Percentiles rank a stretch among this genome's conserved stretches.
These are phyloP conservation scores for Fraxinus nigra DNA, from an alignment of 305 asterid genomes.

Conservation along the genomic window DNA sequence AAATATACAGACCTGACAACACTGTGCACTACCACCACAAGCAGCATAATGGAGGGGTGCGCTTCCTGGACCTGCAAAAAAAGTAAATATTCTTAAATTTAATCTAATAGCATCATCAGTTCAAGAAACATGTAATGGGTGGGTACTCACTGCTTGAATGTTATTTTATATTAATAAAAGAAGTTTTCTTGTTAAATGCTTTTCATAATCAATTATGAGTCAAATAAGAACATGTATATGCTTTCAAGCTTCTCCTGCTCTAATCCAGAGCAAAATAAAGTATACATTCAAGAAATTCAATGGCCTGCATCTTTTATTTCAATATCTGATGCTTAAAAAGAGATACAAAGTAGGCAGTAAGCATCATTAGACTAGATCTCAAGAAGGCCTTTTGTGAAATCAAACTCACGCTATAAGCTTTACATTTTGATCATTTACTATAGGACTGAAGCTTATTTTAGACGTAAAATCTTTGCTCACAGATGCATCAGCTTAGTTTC, in stretches of 20 bases:
- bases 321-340: neutral
- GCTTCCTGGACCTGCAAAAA: slow-evolving; percentile 77
- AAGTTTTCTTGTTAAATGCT: neutral
- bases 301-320: neutral
- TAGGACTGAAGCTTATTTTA: neutral
- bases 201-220: neutral
- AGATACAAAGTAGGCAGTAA: neutral
- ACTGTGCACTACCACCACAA: slow-evolving; percentile 81
- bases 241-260: neutral
- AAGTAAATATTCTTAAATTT: neutral
- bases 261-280: neutral
- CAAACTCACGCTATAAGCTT: neutral
- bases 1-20: slow-evolving; percentile 66
- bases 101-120: neutral
- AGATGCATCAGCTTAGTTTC: neutral
- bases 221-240: neutral
- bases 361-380: neutral
- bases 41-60: slow-evolving; percentile 92
- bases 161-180: neutral
- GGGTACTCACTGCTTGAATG: neutral
- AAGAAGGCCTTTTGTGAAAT: neutral
- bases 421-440: neutral
- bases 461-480: neutral
- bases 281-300: neutral
- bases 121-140: neutral